Base-by-base conservation (phyloP, 2,329 filamentous ascomycete genomes). In the Leptographium galeiforme region DNA sequence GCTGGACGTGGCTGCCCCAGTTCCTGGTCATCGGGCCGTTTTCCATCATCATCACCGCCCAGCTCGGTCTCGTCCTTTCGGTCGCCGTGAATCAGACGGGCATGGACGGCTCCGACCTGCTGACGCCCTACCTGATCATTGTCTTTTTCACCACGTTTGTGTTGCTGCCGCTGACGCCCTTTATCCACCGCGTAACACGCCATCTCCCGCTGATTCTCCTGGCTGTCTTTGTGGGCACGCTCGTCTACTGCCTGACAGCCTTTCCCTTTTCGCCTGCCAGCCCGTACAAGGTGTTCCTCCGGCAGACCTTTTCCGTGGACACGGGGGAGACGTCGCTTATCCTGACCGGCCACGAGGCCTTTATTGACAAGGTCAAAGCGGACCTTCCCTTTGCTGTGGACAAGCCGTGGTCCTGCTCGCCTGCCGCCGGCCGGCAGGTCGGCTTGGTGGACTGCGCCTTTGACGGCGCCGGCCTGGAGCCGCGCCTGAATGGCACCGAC, bases 1-100 rank as follows among this genome's bases (percentile, higher is more conserved):
- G 77, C 46, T 96, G 86, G 85, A 82, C 86, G 18, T 98, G 93
- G 93, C 67, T 93, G 44, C 61, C 95, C 18, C 90, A 98, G 62
- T 84, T 96, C 58, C 71, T 97, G 4, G 64, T 96, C 16, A 71
- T 94, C 11, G 86, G 81, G 0, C 89, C 90, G 0, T 79, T 95
- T 51, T 79, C 84, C 48, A 72, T 95, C 47, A 83, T 93, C 56
- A 66, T 97, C 19, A 69, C 87, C 16, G 87, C 83, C 1, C 89
- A 95, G 63, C 74, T 90, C 32, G 85, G 79, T 1, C 74, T 97
- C 4, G 70, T 91, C 13, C 65, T 88, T 16, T 87, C 84, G 6
- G 78, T 83, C 38, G 81, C 87, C 2, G 73, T 89, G 19, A 75
- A 83, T 55, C 90, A 95, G 68, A 95, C 89, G 0, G 85, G 86